These are phyloP conservation scores for Lanmaoa pseudosensibilis DNA, from an alignment of 768 basidiomycete species.

Conservation along the genomic window DNA sequence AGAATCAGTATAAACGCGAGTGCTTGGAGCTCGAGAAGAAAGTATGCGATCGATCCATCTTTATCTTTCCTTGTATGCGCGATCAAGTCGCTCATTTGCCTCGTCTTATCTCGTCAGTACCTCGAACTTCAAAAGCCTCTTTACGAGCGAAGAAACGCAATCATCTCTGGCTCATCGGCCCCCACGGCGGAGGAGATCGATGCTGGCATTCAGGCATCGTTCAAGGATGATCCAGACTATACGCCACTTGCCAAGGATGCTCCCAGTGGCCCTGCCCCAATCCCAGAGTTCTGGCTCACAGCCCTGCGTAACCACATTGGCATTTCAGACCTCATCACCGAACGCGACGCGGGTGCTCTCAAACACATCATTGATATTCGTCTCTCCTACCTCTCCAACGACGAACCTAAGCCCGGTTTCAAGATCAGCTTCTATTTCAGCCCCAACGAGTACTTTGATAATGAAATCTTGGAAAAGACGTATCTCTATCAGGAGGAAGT, in stretches of 20 bases:
- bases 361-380: slow-evolving; percentile 79
- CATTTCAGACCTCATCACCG: slow-evolving; percentile 86
- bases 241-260: slow-evolving; percentile 56
- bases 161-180: slow-evolving; percentile 74
- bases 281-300: slow-evolving; percentile 98
- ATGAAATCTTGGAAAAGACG: slow-evolving; percentile 83
- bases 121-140: slow-evolving; percentile 77
- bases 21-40: slow-evolving; percentile 96
- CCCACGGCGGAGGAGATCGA: slow-evolving; percentile 82
- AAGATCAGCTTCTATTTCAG: slow-evolving; percentile 82
- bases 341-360: slow-evolving; percentile 86
- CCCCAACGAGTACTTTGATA: slow-evolving; percentile 86
- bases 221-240: slow-evolving; percentile 77
- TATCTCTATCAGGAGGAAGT: slow-evolving; percentile 92
- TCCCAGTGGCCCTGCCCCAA: slow-evolving; percentile 42
- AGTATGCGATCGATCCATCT: slow-evolving; percentile 43
- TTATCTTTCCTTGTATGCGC: slow-evolving; percentile 12
- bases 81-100: slow-evolving; percentile 10
- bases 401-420: slow-evolving; percentile 83
- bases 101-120: slow-evolving; percentile 46
- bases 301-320: slow-evolving; percentile 90
- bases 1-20: slow-evolving; percentile 90
- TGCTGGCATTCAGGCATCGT: slow-evolving; percentile 69
- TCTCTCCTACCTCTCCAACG: slow-evolving; percentile 69
- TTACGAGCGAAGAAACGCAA: slow-evolving; percentile 80